phyloP scores from a whole-genome alignment of 306 rosid genomes.

The Vigna trinervia region DNA sequence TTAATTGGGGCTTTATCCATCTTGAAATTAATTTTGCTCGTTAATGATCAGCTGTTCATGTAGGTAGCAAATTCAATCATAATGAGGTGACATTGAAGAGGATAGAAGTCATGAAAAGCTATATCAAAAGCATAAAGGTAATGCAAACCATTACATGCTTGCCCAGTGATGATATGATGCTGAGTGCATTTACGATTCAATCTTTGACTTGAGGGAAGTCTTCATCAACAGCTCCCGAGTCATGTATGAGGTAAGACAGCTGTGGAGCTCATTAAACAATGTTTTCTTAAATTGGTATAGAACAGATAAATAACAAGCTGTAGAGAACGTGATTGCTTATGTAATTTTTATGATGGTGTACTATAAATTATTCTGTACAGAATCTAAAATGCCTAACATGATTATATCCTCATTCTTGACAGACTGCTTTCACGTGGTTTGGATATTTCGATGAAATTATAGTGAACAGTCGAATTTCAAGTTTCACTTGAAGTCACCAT shows the following conservation, averaged over 20 bases:
- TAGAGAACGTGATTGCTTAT: constrained; percentile 23
- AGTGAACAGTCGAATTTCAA: constrained; percentile 25
- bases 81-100: constrained; percentile 12
- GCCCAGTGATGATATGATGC: constrained; percentile 39
- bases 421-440: constrained; percentile 10
- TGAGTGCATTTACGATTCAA: constrained; percentile 37
- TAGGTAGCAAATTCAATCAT: constrained; percentile 26
- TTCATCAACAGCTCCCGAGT: constrained; percentile 12
- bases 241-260: constrained; percentile 7
- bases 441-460: constrained; percentile 34
- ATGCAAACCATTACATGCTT: constrained; percentile 25
- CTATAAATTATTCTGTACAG: constrained; percentile 27
- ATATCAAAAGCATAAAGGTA: constrained; percentile 24
- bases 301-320: constrained; percentile 9
- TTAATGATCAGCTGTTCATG: constrained; percentile 34
- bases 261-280: constrained; percentile 7
- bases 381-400: constrained; percentile 3
- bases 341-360: constrained; percentile 35
- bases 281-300: constrained; percentile 36
- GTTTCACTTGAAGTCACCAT: constrained; percentile 29
- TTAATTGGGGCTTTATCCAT: neutral
- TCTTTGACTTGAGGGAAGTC: constrained; percentile 34
- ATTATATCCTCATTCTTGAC: constrained; percentile 21
- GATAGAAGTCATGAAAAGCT: constrained; percentile 38
- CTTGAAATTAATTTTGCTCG: constrained; percentile 19